Evolutionary conservation across 2,329 filamentous ascomycete species (phyloP).

Genomic region (Aspergillus sclerotialis): DNA sequence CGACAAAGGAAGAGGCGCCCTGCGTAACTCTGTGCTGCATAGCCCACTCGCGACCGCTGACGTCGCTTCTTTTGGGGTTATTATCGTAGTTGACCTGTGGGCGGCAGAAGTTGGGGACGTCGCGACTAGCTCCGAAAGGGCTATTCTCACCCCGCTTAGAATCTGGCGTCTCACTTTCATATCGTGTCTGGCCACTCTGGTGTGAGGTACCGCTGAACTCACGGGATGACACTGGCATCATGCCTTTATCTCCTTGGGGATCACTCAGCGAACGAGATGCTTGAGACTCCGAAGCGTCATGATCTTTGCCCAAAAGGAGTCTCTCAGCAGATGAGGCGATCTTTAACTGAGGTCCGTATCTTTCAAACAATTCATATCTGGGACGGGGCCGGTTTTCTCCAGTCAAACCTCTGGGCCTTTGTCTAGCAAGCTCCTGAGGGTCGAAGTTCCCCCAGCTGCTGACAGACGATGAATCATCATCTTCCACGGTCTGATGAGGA

Average conservation of each 20-base stretch:
- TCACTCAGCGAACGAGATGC: background rate
- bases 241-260: background rate
- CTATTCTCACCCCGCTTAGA: background rate
- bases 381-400: conserved; percentile 16
- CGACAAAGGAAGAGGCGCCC: conserved; percentile 3
- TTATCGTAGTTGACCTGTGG: conserved; percentile 8
- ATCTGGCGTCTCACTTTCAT: background rate
- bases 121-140: background rate
- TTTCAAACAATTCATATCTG: background rate
- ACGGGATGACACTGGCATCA: conserved; percentile 1
- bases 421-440: conserved; percentile 28
- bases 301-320: conserved; percentile 17
- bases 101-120: conserved; percentile 7
- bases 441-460: conserved; percentile 15
- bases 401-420: conserved; percentile 12
- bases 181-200: background rate
- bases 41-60: conserved; percentile 7
- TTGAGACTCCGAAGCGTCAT: background rate
- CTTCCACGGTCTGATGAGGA: background rate
- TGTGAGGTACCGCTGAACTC: background rate
- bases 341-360: conserved; percentile 16
- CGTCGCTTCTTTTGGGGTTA: conserved; percentile 4
- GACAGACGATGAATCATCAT: conserved; percentile 2
- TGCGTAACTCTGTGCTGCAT: conserved; percentile 8
- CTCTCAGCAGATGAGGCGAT: conserved; percentile 21